Conservation (phyloP, 2,329 filamentous ascomycete genomes). For the Hirsutella rhossiliensis region DNA sequence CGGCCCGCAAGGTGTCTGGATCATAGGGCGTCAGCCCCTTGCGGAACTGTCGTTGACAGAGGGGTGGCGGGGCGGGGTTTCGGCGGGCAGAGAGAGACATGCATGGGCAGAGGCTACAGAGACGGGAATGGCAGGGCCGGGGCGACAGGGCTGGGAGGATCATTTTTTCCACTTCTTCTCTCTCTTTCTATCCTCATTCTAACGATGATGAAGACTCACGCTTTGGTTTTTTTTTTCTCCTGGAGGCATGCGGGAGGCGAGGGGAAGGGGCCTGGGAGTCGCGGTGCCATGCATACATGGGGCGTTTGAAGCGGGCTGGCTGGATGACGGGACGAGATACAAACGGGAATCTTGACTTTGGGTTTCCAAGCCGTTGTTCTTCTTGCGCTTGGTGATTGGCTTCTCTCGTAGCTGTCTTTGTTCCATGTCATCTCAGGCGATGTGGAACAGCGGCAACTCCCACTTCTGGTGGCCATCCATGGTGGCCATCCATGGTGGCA, state of each 20-base stretch:
- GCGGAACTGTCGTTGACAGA: conserved; percentile 7
- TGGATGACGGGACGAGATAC: not conserved
- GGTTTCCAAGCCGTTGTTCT: not conserved
- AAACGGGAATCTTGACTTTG: not conserved
- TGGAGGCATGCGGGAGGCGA: not conserved
- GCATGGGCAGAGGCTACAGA: too few relatives aligned
- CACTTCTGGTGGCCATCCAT: too few relatives aligned
- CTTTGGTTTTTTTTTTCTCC: not conserved
- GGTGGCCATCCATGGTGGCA: too few relatives aligned
- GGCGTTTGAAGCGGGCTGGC: not conserved
- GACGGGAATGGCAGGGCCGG: too few relatives aligned
- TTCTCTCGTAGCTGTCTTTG: too few relatives aligned
- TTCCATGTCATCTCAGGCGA: too few relatives aligned
- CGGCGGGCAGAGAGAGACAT: too few relatives aligned
- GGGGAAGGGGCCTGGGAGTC: not conserved
- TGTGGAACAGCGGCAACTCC: too few relatives aligned
- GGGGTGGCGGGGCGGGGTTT: not conserved
- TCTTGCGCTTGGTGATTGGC: not conserved
- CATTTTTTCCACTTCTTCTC: too few relatives aligned
- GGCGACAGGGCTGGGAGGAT: too few relatives aligned
- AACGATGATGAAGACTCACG: conserved; percentile 1
- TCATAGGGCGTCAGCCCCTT: conserved; percentile 16
- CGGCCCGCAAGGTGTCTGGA: conserved; percentile 42
- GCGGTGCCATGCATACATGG: not conserved
- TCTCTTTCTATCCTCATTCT: not conserved